A percentile compares a stretch with the other conserved stretches of the same genome.
Evolutionary conservation across 495 filamentous ascomycete genomes (phyloP).

Genomic region (Penicillium argentinense): DNA sequence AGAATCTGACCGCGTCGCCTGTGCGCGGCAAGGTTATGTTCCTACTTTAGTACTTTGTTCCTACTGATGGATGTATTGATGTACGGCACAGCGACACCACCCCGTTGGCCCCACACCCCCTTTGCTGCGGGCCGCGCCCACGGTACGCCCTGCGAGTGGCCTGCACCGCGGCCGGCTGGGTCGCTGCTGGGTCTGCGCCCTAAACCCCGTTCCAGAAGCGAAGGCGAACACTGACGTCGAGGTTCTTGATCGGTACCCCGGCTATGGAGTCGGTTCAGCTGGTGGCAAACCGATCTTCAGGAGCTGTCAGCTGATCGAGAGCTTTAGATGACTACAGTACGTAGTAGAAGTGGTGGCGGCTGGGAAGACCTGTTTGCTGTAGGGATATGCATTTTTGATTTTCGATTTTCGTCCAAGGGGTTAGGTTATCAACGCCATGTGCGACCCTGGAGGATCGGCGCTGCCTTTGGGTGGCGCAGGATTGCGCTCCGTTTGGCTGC

Average conservation of each 20-base stretch:
- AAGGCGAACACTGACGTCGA: background rate
- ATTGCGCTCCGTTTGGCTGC: slow-evolving; percentile 13
- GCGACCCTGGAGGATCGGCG: slow-evolving; percentile 28
- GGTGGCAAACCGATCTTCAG: background rate
- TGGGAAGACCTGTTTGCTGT: background rate
- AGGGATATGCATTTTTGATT: background rate
- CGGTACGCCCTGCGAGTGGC: background rate
- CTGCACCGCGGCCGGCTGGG: background rate
- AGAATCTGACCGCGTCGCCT: no score
- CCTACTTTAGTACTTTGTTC: no score
- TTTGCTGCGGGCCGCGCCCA: slow-evolving; percentile 1
- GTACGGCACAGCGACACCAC: background rate
- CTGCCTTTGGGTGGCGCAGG: slow-evolving; percentile 25
- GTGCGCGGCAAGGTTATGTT: no score
- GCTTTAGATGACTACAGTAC: no score
- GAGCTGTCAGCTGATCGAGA: background rate
- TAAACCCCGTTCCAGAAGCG: slow-evolving; percentile 6
- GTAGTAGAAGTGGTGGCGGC: no score
- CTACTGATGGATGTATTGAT: slow-evolving; percentile 1
- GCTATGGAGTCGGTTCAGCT: no score
- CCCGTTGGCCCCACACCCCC: slow-evolving; percentile 1
- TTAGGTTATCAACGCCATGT: slow-evolving; percentile 19
- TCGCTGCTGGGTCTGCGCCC: background rate
- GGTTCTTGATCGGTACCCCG: background rate
- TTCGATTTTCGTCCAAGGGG: background rate